Conservation (phyloP, 768 basidiomycete species). For the Mrakia gelida region DNA sequence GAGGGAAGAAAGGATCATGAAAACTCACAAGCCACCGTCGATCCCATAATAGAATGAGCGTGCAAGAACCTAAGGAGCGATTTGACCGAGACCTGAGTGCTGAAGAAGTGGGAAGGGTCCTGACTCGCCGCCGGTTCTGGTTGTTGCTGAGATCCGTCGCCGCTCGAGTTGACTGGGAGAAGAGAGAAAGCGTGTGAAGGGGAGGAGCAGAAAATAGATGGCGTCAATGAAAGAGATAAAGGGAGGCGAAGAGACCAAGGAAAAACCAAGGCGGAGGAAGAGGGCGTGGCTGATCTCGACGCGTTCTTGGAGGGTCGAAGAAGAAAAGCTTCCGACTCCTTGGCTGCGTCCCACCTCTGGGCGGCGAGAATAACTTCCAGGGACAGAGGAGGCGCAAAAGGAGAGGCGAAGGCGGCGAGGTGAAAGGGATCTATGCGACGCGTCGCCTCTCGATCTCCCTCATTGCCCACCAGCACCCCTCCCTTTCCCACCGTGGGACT, state of each 20-base stretch:
- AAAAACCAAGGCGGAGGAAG: too few relatives aligned
- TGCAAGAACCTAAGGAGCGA: slow-evolving; percentile 78
- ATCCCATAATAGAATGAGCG: slow-evolving; percentile 71
- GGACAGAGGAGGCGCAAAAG: too few relatives aligned
- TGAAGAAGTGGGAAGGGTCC: slow-evolving; percentile 57
- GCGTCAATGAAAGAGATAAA: slow-evolving; percentile 35
- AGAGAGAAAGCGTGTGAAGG: background rate
- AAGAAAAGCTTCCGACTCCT: too few relatives aligned
- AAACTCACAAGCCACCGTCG: slow-evolving; percentile 74
- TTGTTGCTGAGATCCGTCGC: background rate
- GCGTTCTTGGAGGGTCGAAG: too few relatives aligned
- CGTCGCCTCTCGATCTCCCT: too few relatives aligned
- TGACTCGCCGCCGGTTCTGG: background rate
- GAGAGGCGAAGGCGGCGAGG: too few relatives aligned
- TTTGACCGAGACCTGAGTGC: slow-evolving; percentile 64
- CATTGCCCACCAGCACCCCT: too few relatives aligned
- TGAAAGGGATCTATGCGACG: too few relatives aligned
- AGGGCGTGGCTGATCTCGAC: too few relatives aligned
- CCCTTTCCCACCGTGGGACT: too few relatives aligned
- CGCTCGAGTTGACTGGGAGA: background rate
- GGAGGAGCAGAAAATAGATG: background rate
- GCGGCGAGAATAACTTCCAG: too few relatives aligned
- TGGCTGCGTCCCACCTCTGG: too few relatives aligned
- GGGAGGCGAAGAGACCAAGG: background rate
- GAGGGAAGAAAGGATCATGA: background rate